Conservation (phyloP, 495 filamentous ascomycete genomes). For the Delitschia confertaspora region DNA sequence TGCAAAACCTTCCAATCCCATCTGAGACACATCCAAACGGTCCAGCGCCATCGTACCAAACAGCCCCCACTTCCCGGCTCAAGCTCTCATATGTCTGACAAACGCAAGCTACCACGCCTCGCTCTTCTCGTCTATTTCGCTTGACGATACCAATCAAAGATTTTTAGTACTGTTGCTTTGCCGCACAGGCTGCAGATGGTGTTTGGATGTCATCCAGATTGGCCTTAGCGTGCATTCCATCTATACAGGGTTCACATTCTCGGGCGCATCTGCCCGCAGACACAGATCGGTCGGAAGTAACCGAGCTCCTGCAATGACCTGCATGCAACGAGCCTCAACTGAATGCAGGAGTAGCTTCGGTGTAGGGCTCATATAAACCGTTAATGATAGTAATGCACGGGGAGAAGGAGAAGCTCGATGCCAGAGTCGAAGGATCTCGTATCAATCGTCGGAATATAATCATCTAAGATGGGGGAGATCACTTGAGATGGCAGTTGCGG, state of each 20-base stretch:
- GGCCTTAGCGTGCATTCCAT: slow-evolving; percentile 14
- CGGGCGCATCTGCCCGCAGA: slow-evolving; percentile 3
- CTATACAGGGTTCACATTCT: slow-evolving; percentile 1
- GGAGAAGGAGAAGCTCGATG: background rate
- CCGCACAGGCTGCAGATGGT: slow-evolving; percentile 13
- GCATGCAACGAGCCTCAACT: slow-evolving; percentile 22
- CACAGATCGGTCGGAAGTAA: slow-evolving; percentile 26
- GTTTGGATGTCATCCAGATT: slow-evolving; percentile 16
- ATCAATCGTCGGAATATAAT: slow-evolving; percentile 9
- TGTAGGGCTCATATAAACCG: background rate
- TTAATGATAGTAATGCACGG: background rate
- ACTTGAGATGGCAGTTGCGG: too few species aligned
- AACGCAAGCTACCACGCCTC: too few species aligned
- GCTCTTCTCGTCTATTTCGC: too few species aligned
- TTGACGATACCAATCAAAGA: too few species aligned
- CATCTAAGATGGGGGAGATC: too few species aligned
- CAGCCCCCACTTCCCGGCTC: too few species aligned
- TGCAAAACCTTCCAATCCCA: too few species aligned
- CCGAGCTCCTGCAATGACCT: slow-evolving; percentile 15
- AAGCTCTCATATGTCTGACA: too few species aligned
- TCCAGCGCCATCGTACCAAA: too few species aligned
- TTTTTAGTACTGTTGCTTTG: too few species aligned
- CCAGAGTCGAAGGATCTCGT: background rate
- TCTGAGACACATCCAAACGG: too few species aligned
- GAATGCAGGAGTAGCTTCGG: background rate